Percentiles rank a stretch among this genome's conserved stretches.
phyloP scores from a whole-genome alignment of 1,284 basidiomycete genomes.

The Apiotrichum veenhuisii region DNA sequence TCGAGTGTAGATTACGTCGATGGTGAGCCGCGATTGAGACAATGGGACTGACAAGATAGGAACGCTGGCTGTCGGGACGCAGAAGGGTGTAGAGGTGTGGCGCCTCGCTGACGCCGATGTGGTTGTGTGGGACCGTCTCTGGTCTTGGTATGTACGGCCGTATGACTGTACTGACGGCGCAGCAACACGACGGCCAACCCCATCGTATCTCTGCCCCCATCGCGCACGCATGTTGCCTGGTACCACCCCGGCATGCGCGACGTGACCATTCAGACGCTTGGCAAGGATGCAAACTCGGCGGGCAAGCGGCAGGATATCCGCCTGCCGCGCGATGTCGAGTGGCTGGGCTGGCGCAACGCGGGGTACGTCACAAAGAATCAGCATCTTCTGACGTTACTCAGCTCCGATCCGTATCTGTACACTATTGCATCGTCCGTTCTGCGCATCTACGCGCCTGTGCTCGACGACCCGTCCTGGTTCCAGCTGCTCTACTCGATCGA shows the following conservation, averaged over 20 bases:
- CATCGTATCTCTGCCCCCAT: conserved; percentile 17
- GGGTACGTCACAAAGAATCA: conserved; percentile 27
- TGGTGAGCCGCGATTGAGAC: conserved; percentile 19
- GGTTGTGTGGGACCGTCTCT: conserved; percentile 44
- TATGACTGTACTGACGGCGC: not conserved
- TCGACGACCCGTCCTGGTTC: conserved; percentile 78
- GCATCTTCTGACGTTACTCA: conserved; percentile 8
- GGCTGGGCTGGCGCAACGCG: conserved; percentile 40
- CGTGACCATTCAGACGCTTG: conserved; percentile 26
- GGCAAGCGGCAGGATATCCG: conserved; percentile 36
- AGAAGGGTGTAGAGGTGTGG: conserved; percentile 40
- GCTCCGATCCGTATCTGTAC: conserved; percentile 41
- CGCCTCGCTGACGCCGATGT: conserved; percentile 28
- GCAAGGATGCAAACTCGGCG: conserved; percentile 16
- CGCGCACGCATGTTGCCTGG: conserved; percentile 35
- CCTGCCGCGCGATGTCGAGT: conserved; percentile 41
- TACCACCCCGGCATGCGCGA: conserved; percentile 17
- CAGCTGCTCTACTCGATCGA: conserved; percentile 67
- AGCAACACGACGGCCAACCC: not conserved
- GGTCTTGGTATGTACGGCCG: conserved; percentile 28
- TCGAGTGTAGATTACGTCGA: conserved; percentile 29
- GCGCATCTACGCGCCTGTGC: conserved; percentile 78
- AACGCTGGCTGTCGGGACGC: conserved; percentile 30
- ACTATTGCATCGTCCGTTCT: conserved; percentile 50
- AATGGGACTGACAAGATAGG: conserved; percentile 18